Conservation (phyloP, 2,329 filamentous ascomycete species). For the Alternaria arborescens region DNA sequence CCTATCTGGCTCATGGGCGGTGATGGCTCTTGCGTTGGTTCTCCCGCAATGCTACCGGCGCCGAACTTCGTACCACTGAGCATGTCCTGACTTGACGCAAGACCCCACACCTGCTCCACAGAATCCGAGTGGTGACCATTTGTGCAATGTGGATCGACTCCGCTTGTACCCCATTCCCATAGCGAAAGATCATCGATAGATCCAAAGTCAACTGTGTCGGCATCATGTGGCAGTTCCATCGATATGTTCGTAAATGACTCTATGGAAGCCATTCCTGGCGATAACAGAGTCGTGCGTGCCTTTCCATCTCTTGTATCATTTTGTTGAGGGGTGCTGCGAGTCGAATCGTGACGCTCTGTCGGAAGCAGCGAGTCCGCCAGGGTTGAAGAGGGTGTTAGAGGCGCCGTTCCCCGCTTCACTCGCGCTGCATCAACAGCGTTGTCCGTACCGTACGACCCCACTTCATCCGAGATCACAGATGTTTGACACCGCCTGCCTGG, state of each 20-base stretch:
- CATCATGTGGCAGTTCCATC: neutral
- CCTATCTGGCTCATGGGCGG: neutral
- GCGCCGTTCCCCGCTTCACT: neutral
- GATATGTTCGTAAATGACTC: neutral
- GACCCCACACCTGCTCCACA: neutral
- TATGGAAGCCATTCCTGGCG: neutral
- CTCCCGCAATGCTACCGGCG: neutral
- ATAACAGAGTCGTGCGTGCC: neutral
- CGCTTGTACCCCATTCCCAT: neutral
- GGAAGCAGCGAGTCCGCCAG: neutral
- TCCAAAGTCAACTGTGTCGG: neutral
- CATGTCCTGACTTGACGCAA: neutral
- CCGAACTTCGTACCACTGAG: neutral
- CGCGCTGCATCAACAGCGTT: neutral
- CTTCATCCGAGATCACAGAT: constrained; percentile 1
- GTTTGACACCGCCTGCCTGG: neutral
- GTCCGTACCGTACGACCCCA: neutral
- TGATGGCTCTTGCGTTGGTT: neutral
- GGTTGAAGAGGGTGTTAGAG: neutral
- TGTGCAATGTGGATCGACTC: neutral
- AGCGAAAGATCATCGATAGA: neutral
- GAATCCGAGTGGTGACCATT: neutral
- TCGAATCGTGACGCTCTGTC: neutral
- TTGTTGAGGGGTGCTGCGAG: neutral
- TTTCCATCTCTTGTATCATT: neutral